Evolutionary conservation across 2,329 filamentous ascomycete genomes (phyloP), one percentile per base, ranked within the genome.

Genomic region (Sporothrix schenckii): DNA sequence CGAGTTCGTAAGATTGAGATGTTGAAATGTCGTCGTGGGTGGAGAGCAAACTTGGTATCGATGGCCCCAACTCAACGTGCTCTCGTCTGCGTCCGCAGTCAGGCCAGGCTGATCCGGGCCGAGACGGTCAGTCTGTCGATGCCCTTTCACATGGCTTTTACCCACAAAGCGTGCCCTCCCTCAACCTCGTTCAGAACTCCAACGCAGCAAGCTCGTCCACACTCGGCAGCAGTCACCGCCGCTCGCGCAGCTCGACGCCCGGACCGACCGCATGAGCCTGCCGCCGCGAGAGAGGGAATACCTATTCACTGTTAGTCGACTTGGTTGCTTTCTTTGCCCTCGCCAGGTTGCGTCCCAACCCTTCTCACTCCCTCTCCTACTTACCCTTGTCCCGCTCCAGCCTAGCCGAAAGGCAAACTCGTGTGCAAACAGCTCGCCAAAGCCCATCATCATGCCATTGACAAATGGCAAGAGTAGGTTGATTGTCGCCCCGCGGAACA

Each of bases 391-490:
- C 69, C 91, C 91, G 74, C 91, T 90, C 95, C 95, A 99, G 72
- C 95, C 95, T 75, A 98, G 83, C 77, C 94, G 85, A 78, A 94
- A 99, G 1, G 95, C 95, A 66, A 92, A 91, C 83, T 99, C 95
- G 78, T 99, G 95, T 69, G 95, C 95, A 80, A 99, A 94, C 67
- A 99, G 82, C 82, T 99, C 95, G 75, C 95, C 95, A 77, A 99
- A 97, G 2, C 95, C 95, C 77, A 99, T 82, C 95, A 99, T 99
- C 84, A 99, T 87, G 61, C 95, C 95, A 81, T 99, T 99, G 77
- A 99, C 88, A 77, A 99, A 99, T 0, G 95, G 95, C 24, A 99
- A 82, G 1, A 99, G 77, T n/a, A 99, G 84, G 79, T 99, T 99
- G 81, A 99, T 99, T 6, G 94, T 93, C 19, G 93, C 92, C 50